Evolutionary conservation across 768 basidiomycete species (phyloP).

Genomic region (Boletales sp.): DNA sequence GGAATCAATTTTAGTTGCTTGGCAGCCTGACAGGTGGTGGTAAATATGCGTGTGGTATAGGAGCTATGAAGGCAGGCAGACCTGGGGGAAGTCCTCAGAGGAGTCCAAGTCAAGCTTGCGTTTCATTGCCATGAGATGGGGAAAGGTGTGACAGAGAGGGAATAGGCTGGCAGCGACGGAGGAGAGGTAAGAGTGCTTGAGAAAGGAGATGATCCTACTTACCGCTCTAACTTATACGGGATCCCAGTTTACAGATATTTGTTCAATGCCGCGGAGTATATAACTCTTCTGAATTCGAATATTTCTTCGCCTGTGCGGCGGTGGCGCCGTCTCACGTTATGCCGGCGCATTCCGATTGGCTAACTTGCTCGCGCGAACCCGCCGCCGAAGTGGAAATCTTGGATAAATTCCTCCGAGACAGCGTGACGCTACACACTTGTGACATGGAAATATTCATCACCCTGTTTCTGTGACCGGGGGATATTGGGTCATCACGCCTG

Average conservation of each 20-base stretch:
- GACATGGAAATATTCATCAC: slow-evolving; percentile 10
- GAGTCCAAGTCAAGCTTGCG: slow-evolving; percentile 66
- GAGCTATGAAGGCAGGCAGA: slow-evolving; percentile 27
- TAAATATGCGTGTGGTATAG: slow-evolving; percentile 16
- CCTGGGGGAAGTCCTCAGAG: slow-evolving; percentile 50
- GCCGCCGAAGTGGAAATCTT: slow-evolving; percentile 8
- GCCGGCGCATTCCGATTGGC: slow-evolving; percentile 30
- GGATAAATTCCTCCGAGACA: slow-evolving; percentile 1
- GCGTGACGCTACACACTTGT: slow-evolving; percentile 13
- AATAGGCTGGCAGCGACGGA: slow-evolving; percentile 2
- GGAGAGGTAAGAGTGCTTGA: slow-evolving; percentile 20
- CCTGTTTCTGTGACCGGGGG: slow-evolving; percentile 13
- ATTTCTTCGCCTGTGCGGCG: slow-evolving; percentile 12
- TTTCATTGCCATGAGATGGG: slow-evolving; percentile 60
- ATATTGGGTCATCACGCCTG: slow-evolving; percentile 15
- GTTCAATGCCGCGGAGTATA: slow-evolving; percentile 21
- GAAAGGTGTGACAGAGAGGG: slow-evolving; percentile 2
- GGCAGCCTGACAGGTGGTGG: slow-evolving; percentile 36
- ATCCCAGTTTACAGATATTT: slow-evolving; percentile 27
- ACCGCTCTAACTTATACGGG: slow-evolving; percentile 31
- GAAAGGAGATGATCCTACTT: slow-evolving; percentile 17
- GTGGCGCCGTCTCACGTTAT: slow-evolving; percentile 4
- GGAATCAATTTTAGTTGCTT: slow-evolving; percentile 76
- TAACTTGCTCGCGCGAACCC: not conserved
- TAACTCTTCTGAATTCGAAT: slow-evolving; percentile 15